A percentile compares a stretch with the other conserved stretches of the same genome.
phyloP scores from a whole-genome alignment of 495 filamentous ascomycete genomes.

The Aspergillus funiculosus region DNA sequence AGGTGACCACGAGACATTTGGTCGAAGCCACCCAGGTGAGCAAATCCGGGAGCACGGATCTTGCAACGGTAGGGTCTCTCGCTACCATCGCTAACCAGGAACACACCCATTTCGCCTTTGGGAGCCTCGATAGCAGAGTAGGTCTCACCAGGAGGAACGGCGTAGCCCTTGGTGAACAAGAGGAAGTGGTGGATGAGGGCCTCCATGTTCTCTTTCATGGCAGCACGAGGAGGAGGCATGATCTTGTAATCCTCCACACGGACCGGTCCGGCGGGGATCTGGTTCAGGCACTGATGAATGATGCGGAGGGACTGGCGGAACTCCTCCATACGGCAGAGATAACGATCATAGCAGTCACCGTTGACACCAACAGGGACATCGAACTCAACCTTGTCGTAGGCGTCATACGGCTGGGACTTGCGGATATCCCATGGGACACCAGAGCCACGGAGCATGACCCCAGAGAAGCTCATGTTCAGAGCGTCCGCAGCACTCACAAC shows the following conservation, averaged over 20 bases:
- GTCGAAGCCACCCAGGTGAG: slow-evolving; percentile 91
- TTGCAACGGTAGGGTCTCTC: slow-evolving; percentile 97
- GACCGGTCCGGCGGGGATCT: slow-evolving; percentile 93
- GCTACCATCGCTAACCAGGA: slow-evolving; percentile 90
- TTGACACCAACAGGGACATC: slow-evolving; percentile 95
- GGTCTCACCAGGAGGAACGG: slow-evolving; percentile 96
- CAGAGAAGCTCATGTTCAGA: slow-evolving; percentile 90
- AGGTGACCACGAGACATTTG: slow-evolving; percentile 87
- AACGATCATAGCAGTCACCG: slow-evolving; percentile 98
- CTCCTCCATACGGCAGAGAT: slow-evolving; percentile 99
- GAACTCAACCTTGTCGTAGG: slow-evolving; percentile 96
- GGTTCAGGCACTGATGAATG: slow-evolving; percentile 97
- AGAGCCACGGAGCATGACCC: slow-evolving; percentile 95
- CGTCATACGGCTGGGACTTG: slow-evolving; percentile 93
- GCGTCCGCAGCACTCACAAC: slow-evolving; percentile 89
- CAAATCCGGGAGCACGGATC: slow-evolving; percentile 94
- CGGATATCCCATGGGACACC: slow-evolving; percentile 98
- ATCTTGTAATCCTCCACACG: slow-evolving; percentile 99
- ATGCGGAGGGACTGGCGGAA: slow-evolving; percentile 97
- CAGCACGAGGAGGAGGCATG: slow-evolving; percentile 88
- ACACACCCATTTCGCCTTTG: slow-evolving; percentile 99
- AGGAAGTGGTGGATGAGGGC: slow-evolving; percentile 99
- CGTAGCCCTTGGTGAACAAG: slow-evolving; percentile 95
- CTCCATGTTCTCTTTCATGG: slow-evolving; percentile 99
- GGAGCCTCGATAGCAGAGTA: slow-evolving; percentile 97